Conservation (phyloP, 768 basidiomycete species). For the Suillus brevipes region DNA sequence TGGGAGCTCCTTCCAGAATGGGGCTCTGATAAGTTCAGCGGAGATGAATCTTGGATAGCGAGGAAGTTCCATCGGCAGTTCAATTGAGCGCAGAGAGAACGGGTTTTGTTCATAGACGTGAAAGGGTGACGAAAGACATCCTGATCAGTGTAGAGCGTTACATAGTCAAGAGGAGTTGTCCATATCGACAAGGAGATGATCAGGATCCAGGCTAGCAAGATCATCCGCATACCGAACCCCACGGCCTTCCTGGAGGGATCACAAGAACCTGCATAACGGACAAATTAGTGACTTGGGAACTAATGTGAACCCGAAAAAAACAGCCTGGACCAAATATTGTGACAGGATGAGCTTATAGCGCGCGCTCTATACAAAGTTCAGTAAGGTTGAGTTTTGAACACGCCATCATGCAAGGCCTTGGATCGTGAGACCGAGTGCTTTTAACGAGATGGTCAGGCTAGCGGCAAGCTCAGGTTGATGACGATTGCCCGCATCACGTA, state of each 20-base stretch:
- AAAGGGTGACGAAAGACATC: constrained; percentile 16
- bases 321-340: background rate
- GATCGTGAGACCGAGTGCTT: constrained; percentile 10
- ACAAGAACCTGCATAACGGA: background rate
- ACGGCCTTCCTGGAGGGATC: background rate
- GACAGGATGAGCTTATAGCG: constrained; percentile 1
- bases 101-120: constrained; percentile 17
- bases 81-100: constrained; percentile 9
- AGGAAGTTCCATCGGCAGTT: constrained; percentile 23
- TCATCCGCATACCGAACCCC: background rate
- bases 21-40: constrained; percentile 19
- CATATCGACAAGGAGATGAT: constrained; percentile 1
- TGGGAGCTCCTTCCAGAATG: constrained; percentile 21
- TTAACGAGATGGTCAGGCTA: constrained; percentile 9
- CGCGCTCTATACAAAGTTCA: constrained; percentile 5
- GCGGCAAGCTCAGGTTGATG: background rate
- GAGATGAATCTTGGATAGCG: constrained; percentile 30
- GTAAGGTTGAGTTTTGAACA: constrained; percentile 3
- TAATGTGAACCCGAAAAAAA: background rate
- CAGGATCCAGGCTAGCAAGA: background rate
- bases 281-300: background rate
- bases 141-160: constrained; percentile 14
- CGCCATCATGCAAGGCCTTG: background rate
- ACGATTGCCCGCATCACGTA: constrained; percentile 1
- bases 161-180: background rate